phyloP scores from a whole-genome alignment of 1,284 basidiomycete species.

The Serendipita sp. region DNA sequence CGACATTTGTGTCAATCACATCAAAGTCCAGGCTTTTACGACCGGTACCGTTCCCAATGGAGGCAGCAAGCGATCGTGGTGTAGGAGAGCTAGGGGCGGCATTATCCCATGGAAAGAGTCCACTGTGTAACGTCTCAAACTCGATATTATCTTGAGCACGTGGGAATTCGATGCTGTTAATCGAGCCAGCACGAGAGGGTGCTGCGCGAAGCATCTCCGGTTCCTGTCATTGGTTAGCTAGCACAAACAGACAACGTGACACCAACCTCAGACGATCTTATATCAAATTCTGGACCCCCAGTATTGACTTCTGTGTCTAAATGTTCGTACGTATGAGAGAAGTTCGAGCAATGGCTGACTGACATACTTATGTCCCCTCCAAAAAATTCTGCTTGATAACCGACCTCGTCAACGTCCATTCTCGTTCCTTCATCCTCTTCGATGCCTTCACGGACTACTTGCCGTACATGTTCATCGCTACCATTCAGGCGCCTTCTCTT shows the following conservation, averaged over 20 bases:
- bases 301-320: no score
- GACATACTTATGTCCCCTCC: background rate
- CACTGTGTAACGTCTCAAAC: conserved; percentile 45
- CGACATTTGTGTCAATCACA: background rate
- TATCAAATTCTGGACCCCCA: background rate
- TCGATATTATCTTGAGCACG: conserved; percentile 15
- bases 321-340: no score
- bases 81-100: conserved; percentile 48
- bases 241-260: no score
- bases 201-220: conserved; percentile 56
- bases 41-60: conserved; percentile 27
- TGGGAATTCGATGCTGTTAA: conserved; percentile 22
- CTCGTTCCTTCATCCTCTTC: background rate
- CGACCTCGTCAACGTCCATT: background rate
- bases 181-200: conserved; percentile 37
- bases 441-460: background rate
- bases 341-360: background rate
- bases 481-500: conserved; percentile 22
- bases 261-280: background rate
- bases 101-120: conserved; percentile 70
- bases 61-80: conserved; percentile 25
- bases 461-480: conserved; percentile 12
- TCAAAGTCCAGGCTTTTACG: conserved; percentile 33
- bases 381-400: background rate
- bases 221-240: conserved; percentile 31